These are phyloP conservation scores for Polyrhizophydium stewartii DNA, from an alignment of 371 early-diverging fungal genomes.

Conservation along the genomic window DNA sequence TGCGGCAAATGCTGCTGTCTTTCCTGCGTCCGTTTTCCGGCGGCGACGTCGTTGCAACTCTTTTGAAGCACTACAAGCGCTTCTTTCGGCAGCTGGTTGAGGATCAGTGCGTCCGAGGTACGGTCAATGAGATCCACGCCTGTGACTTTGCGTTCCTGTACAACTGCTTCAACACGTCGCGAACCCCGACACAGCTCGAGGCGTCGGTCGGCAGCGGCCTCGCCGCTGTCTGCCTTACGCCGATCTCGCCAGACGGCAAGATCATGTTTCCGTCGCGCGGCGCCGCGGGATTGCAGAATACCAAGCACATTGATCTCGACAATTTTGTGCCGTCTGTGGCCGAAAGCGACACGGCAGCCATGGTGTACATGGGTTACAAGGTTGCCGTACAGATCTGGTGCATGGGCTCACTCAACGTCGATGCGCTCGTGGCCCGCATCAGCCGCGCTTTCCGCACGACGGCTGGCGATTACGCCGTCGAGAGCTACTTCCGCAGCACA, in stretches of 20 bases:
- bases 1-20: constrained; percentile 59
- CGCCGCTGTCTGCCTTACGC: constrained; percentile 60
- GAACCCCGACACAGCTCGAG: constrained; percentile 49
- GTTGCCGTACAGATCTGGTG: constrained; percentile 75
- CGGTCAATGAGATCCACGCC: constrained; percentile 25
- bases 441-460: constrained; percentile 14
- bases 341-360: not conserved
- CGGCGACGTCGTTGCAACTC: constrained; percentile 48
- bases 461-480: constrained; percentile 60
- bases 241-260: constrained; percentile 35
- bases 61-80: constrained; percentile 48
- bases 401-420: constrained; percentile 60
- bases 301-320: not conserved
- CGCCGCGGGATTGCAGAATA: not conserved
- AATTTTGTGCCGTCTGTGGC: not conserved
- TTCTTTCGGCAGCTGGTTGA: constrained; percentile 27
- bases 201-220: constrained; percentile 66
- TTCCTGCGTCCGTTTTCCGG: constrained; percentile 51
- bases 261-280: constrained; percentile 10
- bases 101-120: not conserved
- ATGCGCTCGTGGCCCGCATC: constrained; percentile 39
- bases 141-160: constrained; percentile 63
- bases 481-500: constrained; percentile 23
- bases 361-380: constrained; percentile 32
- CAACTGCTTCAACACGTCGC: constrained; percentile 37